Conservation (phyloP, 495 filamentous ascomycete genomes). For the Hyaloscypha bicolor region DNA sequence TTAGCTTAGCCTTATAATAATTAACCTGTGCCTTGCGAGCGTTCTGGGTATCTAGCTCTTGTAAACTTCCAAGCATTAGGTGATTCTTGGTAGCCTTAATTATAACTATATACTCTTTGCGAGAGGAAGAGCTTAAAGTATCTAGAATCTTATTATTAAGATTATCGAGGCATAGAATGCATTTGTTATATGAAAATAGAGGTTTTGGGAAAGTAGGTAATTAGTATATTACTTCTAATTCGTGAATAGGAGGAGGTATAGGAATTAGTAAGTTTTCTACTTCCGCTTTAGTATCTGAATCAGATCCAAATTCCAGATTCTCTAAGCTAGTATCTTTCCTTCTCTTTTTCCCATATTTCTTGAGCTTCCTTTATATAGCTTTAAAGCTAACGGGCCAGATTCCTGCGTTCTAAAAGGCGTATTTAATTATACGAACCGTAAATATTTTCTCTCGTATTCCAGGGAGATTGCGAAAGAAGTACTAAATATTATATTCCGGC, state of each 20-base stretch:
- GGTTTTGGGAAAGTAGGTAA: not conserved
- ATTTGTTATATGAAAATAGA: not conserved
- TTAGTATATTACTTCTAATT: not conserved
- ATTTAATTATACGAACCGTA: slow-evolving; percentile 4
- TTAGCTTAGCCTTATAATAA: no score
- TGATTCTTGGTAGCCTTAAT: no score
- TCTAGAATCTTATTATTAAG: not conserved
- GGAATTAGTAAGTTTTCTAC: not conserved
- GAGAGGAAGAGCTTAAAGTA: no score
- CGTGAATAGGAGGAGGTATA: not conserved
- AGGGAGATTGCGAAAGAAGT: not conserved
- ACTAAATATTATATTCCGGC: not conserved
- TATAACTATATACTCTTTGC: no score
- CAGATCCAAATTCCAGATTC: not conserved
- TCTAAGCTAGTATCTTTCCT: slow-evolving; percentile 11
- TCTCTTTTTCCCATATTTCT: slow-evolving; percentile 12
- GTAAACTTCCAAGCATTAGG: no score
- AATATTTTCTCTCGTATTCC: slow-evolving; percentile 6
- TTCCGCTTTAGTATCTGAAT: not conserved
- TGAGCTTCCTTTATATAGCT: slow-evolving; percentile 12
- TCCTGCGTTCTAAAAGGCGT: slow-evolving; percentile 4
- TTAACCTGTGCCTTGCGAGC: no score
- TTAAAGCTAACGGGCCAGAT: slow-evolving; percentile 18
- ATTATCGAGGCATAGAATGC: not conserved
- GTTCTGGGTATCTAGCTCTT: no score